Base-by-base conservation (phyloP, 176 grass and related monocot species). In the Lolium multiflorum region DNA sequence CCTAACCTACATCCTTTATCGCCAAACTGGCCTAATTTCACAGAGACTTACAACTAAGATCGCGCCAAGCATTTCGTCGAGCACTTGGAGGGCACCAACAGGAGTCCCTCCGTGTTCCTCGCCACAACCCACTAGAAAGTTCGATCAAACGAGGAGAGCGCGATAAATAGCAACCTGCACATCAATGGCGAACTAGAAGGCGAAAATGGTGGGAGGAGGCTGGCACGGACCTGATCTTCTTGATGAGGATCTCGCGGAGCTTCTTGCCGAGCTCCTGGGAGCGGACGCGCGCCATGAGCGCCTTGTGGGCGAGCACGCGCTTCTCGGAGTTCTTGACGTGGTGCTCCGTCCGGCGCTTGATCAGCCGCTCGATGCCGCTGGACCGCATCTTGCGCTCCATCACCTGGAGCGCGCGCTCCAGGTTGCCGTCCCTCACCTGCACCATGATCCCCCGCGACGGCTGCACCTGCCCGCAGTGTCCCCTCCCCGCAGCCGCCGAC, bases 321-420 rank as follows among this genome's bases (percentile, higher is more conserved):
- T 96, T 99, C 90, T 96, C 94, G 18, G 97, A 94, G 82, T 99
- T 84, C 94, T 99, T 99, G 75, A 99, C 60, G 79, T 99, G 97
- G 78, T 93, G 65, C 51, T 88, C 71, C 15, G 87, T 85, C 54
- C 71, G 92, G 68, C 87, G 78, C 52, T 61, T 74, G 87, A 94
- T 96, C 37, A 99, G 89, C 47, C 97, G 77, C 83, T 99, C 97
- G 80, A 99, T 96, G 51, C 94, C 97, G 73, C 94, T 99, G 4
- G 85, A 88, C 44, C 86, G 82, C 84, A 99, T 94, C 88, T 91
- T 92, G 83, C 92, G 88, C 60, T 92, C 89, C 94, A 99, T 99
- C 59, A 94, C 0, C 57, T 43, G 4, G 48, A 99, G 85, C 52
- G 97, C 97, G 59, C 76, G 87, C 67, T 99, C 94, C 82, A 99